phyloP scores from a whole-genome alignment of 2,329 filamentous ascomycete species.

The Achaetomium macrosporum region DNA sequence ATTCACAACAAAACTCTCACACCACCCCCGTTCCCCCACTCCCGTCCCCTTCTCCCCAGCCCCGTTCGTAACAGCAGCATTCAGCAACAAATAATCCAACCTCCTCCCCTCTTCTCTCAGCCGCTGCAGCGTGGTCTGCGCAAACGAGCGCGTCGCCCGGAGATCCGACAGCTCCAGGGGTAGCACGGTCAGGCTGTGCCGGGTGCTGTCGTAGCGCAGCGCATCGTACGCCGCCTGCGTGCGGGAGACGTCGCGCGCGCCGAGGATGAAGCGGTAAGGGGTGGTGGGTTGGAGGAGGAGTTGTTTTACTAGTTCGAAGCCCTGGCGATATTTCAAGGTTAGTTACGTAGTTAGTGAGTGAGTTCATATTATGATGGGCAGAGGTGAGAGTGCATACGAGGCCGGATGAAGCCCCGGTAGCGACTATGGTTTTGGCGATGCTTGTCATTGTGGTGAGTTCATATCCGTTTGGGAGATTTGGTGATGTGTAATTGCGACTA shows the following conservation, averaged over 20 bases:
- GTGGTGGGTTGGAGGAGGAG: constrained; percentile 38
- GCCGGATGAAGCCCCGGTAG: constrained; percentile 46
- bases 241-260: constrained; percentile 39
- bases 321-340: constrained; percentile 31
- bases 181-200: constrained; percentile 39
- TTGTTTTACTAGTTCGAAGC: constrained; percentile 48
- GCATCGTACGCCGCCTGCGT: constrained; percentile 38
- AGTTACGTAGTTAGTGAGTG: neutral
- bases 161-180: constrained; percentile 45
- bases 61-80: constrained; percentile 40
- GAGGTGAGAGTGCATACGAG: constrained; percentile 36
- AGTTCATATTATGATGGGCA: too few species aligned
- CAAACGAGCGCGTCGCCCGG: constrained; percentile 41
- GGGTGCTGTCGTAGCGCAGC: constrained; percentile 36
- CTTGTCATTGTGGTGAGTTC: constrained; percentile 9
- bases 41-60: constrained; percentile 23
- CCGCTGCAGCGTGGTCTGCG: constrained; percentile 37
- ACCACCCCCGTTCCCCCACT: constrained; percentile 44
- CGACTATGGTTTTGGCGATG: constrained; percentile 42
- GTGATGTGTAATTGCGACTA: neutral
- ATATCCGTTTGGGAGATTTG: neutral
- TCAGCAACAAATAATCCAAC: constrained; percentile 46
- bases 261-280: constrained; percentile 44
- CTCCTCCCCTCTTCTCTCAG: constrained; percentile 28
- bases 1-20: constrained; percentile 46